Base-by-base conservation (phyloP, 1,284 basidiomycete species). In the Ustilago trichophora region DNA sequence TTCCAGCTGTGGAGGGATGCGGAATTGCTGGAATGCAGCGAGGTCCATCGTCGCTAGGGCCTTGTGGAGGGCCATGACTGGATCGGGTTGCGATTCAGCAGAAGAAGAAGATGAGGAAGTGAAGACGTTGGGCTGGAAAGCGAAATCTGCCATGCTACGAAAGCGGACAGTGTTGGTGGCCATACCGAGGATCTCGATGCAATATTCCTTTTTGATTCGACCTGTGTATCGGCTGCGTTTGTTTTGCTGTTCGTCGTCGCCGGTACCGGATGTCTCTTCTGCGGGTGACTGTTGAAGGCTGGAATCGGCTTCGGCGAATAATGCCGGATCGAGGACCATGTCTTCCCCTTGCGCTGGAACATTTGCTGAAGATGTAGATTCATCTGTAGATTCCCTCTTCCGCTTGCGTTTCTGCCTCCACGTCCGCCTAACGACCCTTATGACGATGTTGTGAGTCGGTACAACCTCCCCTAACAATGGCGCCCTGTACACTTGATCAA, bases 141-240 rank as follows among this genome's bases (percentile, higher is more conserved):
- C 69, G 54, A 73, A 80, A 52, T 80, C 78, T 15, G 77, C 75
- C 77, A 78, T 77, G 36, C 56, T 51, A 3, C 93, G 87, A 83
- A 98, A 98, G 35, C 95, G 86, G 32, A 90, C 89, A 1, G 92
- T 92, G 82, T 90, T 91, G 1, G 88, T 85, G 18, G 91, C 85
- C 13, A 89, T 83, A 0, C 94, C 95, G 0, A 92, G 81, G 0
- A 90, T 86, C 65, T 92, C 87, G 6, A 89, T 86, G 1, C 86
- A 90, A 81, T 92, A 98, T 22, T 85, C 69, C 27, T 85, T 66
- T n/a, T 80, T 80, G 22, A 83, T 82, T 11, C 49, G 45, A 10
- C 57, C 62, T 4, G 58, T 58, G 22, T 62, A 68, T 0, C 57
- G 44, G 21, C 22, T 31, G 19, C 32, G 31, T 10, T 55, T 44